phyloP scores from a whole-genome alignment of 495 filamentous ascomycete genomes.

The Aspergillus conjunctus region DNA sequence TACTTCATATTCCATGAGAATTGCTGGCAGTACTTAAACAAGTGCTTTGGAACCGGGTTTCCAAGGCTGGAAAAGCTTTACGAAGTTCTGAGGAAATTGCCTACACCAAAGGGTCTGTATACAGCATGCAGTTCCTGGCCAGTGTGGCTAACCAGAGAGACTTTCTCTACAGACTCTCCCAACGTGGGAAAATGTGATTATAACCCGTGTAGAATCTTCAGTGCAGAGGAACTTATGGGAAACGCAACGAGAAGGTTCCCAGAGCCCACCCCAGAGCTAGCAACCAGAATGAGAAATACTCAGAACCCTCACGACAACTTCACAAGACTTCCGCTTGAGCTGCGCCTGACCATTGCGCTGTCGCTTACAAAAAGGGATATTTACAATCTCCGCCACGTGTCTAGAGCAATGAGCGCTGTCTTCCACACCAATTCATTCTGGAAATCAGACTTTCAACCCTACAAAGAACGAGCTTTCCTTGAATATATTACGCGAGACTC shows the following conservation, averaged over 20 bases:
- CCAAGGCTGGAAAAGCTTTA: neutral
- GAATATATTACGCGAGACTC: neutral
- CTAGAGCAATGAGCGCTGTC: slow-evolving; percentile 4
- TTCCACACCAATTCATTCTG: slow-evolving; percentile 2
- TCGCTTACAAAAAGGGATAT: neutral
- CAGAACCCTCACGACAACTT: neutral
- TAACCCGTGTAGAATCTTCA: neutral
- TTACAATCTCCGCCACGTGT: neutral
- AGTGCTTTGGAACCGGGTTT: neutral
- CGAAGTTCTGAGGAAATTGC: slow-evolving; percentile 1
- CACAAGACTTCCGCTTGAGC: slow-evolving; percentile 5
- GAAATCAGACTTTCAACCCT: neutral
- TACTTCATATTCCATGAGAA: slow-evolving; percentile 15
- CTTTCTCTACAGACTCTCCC: neutral
- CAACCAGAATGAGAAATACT: neutral
- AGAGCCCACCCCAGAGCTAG: neutral
- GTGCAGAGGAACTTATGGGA: neutral
- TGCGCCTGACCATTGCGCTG: neutral
- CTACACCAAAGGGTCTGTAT: neutral
- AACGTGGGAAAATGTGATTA: neutral
- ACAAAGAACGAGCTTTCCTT: neutral
- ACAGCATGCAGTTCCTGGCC: neutral
- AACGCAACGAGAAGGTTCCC: neutral
- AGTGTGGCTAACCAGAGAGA: neutral
- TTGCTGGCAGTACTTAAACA: neutral